phyloP scores from a whole-genome alignment of 495 filamentous ascomycete genomes.

The Oleoguttula mirabilis region DNA sequence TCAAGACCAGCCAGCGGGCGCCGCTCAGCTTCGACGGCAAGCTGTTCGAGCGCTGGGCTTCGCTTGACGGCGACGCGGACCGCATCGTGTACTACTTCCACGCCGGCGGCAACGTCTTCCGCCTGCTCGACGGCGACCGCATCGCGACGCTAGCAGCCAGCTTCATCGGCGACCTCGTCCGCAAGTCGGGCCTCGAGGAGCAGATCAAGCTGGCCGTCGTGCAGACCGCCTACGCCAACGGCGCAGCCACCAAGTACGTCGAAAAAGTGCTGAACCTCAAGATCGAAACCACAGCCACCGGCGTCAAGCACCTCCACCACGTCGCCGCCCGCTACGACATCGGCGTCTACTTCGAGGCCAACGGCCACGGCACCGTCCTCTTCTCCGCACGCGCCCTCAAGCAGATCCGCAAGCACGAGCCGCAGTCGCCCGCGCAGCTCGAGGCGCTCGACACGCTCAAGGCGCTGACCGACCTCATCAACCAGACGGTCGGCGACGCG shows the following conservation, averaged over 20 bases:
- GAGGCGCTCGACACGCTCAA: conserved; percentile 68
- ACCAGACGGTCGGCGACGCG: conserved; percentile 94
- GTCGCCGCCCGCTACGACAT: conserved; percentile 83
- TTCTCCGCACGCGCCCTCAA: conserved; percentile 77
- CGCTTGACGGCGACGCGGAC: conserved; percentile 90
- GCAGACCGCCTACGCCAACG: conserved; percentile 96
- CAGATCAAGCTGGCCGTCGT: conserved; percentile 83
- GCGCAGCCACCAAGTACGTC: conserved; percentile 85
- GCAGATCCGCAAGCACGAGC: conserved; percentile 60
- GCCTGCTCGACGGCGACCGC: conserved; percentile 87
- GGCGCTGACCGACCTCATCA: conserved; percentile 79
- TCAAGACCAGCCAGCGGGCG: conserved; percentile 90
- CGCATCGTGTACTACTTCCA: conserved; percentile 90
- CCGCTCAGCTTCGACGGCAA: conserved; percentile 70
- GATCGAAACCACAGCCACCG: conserved; percentile 84
- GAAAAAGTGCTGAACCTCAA: conserved; percentile 76
- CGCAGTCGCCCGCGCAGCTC: conserved; percentile 83
- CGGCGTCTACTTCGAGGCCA: conserved; percentile 96
- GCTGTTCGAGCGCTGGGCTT: conserved; percentile 70
- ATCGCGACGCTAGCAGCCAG: conserved; percentile 89
- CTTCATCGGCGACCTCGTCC: conserved; percentile 83
- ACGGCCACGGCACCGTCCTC: conserved; percentile 91
- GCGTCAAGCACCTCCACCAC: conserved; percentile 95
- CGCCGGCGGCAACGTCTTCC: conserved; percentile 69
- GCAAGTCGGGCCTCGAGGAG: conserved; percentile 61